A percentile compares a stretch with the other conserved stretches of the same genome.
phyloP scores from a whole-genome alignment of 75 land plant species.

The Isoetes taiwanensis region DNA sequence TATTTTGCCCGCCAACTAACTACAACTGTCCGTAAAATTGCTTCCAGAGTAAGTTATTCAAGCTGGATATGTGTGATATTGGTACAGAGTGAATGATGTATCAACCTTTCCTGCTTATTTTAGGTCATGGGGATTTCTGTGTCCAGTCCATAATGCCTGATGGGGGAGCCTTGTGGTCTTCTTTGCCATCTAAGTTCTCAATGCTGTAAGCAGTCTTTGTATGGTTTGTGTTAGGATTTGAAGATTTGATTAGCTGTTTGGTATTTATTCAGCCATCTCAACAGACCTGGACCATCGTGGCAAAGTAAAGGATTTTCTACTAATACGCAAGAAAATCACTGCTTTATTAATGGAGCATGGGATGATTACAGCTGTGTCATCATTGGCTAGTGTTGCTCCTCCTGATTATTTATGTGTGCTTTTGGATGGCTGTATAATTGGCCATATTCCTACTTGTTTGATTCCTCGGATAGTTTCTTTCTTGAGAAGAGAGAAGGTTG shows the following conservation, averaged over 20 bases:
- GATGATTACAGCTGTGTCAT: conserved; percentile 52
- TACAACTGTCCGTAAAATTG: conserved; percentile 86
- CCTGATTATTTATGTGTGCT: conserved; percentile 69
- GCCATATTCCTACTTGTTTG: conserved; percentile 30
- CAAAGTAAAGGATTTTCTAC: conserved; percentile 38
- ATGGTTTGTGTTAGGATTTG: background rate
- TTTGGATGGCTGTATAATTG: conserved; percentile 81
- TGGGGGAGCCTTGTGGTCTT: conserved; percentile 93
- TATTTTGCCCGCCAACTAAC: conserved; percentile 77
- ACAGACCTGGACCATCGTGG: conserved; percentile 56
- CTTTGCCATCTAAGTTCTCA: conserved; percentile 64
- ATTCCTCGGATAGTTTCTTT: conserved; percentile 48
- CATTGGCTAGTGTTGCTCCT: conserved; percentile 42
- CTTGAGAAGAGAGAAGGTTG: conserved; percentile 50
- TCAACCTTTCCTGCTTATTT: conserved; percentile 4
- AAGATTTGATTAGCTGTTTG: background rate
- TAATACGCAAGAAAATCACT: conserved; percentile 36
- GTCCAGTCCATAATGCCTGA: conserved; percentile 99
- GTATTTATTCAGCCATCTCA: conserved; percentile 48
- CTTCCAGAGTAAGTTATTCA: conserved; percentile 74
- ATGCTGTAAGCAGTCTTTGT: conserved; percentile 60
- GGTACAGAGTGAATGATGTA: background rate
- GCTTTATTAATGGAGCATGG: conserved; percentile 41
- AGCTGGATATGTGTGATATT: background rate
- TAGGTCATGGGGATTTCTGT: conserved; percentile 98